Conservation (phyloP, 2,329 filamentous ascomycete genomes). For the Fusarium armeniacum region DNA sequence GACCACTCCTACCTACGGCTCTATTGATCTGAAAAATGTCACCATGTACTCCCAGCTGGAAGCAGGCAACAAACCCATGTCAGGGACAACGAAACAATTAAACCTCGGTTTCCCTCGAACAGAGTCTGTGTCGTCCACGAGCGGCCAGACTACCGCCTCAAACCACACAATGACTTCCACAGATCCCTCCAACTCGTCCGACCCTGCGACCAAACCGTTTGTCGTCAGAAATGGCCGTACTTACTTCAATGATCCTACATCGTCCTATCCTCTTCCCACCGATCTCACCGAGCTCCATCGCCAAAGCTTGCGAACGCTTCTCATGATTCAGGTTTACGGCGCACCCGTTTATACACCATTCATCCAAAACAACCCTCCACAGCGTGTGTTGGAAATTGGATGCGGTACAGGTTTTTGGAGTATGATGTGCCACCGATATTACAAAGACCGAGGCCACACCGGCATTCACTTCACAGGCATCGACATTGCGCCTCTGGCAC, state of each 20-base stretch:
- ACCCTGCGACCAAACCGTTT: constrained; percentile 68
- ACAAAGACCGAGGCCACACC: constrained; percentile 75
- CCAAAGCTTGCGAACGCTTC: constrained; percentile 85
- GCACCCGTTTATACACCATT: constrained; percentile 81
- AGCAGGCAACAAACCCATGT: constrained; percentile 51
- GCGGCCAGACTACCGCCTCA: constrained; percentile 60
- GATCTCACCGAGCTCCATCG: constrained; percentile 90
- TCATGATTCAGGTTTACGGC: constrained; percentile 85
- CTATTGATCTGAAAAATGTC: constrained; percentile 55
- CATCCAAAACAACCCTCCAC: constrained; percentile 76
- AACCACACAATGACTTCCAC: constrained; percentile 64
- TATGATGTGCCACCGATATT: constrained; percentile 86
- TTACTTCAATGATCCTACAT: constrained; percentile 80
- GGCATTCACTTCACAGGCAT: constrained; percentile 85
- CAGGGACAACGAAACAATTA: constrained; percentile 53
- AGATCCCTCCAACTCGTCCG: constrained; percentile 62
- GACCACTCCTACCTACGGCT: constrained; percentile 18
- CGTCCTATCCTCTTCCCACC: constrained; percentile 87
- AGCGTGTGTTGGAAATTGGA: constrained; percentile 84
- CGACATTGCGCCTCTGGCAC: constrained; percentile 81
- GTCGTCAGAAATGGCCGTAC: constrained; percentile 82
- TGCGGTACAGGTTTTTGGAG: constrained; percentile 94
- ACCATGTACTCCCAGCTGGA: constrained; percentile 54
- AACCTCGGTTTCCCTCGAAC: constrained; percentile 57
- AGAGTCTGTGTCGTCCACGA: constrained; percentile 64